Evolutionary conservation across 129 eudicot genomes (phyloP).

Genomic region (Pittosporum tobira): DNA sequence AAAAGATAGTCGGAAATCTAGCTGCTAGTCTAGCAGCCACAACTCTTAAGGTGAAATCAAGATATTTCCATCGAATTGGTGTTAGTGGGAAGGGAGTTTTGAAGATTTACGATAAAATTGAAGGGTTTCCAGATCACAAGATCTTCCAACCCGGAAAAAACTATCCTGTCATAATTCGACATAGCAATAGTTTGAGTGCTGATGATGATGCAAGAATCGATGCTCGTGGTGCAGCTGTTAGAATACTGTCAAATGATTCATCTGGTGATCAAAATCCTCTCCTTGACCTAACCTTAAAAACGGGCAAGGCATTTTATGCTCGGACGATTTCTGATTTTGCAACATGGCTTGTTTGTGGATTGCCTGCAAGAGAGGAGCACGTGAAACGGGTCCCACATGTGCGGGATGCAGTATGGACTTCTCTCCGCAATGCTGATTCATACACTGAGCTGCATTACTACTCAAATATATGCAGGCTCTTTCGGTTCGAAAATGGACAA

Average conservation of each 20-base stretch:
- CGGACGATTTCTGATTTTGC: conserved; percentile 54
- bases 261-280: conserved; percentile 15
- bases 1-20: conserved; percentile 44
- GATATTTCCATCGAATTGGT: conserved; percentile 58
- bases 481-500: conserved; percentile 36
- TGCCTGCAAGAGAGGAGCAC: conserved; percentile 38
- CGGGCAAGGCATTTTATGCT: conserved; percentile 48
- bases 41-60: conserved; percentile 39
- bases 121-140: conserved; percentile 31
- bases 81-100: conserved; percentile 45
- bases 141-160: conserved; percentile 34
- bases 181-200: conserved; percentile 51
- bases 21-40: conserved; percentile 52
- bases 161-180: conserved; percentile 37
- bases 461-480: conserved; percentile 35
- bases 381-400: conserved; percentile 42
- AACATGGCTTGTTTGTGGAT: conserved; percentile 44
- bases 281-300: conserved; percentile 44
- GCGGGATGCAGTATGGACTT: conserved; percentile 44
- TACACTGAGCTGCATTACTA: conserved; percentile 43
- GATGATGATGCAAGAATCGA: conserved; percentile 55
- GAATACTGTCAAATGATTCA: conserved; percentile 41
- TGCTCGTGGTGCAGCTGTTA: conserved; percentile 50
- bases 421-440: conserved; percentile 28
- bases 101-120: conserved; percentile 25